These are phyloP conservation scores for Saccharomyces jurei DNA, from an alignment of 805 yeast genomes.

Conservation along the genomic window DNA sequence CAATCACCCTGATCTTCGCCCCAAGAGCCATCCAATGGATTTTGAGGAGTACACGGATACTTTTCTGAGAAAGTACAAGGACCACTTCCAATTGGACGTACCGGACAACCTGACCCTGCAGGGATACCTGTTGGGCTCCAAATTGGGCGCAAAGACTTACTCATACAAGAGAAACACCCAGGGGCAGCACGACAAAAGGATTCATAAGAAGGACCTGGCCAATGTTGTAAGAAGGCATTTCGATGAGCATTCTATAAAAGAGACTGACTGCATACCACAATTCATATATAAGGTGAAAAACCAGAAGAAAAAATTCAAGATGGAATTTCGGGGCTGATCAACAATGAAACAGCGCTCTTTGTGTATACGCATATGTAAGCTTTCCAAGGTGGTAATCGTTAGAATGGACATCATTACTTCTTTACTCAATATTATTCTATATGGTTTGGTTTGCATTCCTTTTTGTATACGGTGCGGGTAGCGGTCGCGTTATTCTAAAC, in stretches of 20 bases:
- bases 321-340: constrained; percentile 27
- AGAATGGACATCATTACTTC: background rate
- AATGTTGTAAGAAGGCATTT: constrained; percentile 63
- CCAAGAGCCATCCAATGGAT: constrained; percentile 53
- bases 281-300: constrained; percentile 80
- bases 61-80: constrained; percentile 63
- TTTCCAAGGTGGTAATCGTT: background rate
- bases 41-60: constrained; percentile 55
- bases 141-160: constrained; percentile 64
- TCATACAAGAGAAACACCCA: constrained; percentile 22
- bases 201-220: constrained; percentile 54
- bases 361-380: background rate
- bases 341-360: background rate
- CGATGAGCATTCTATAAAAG: constrained; percentile 50
- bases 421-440: background rate
- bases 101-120: constrained; percentile 57
- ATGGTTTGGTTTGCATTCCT: background rate
- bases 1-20: constrained; percentile 59
- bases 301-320: constrained; percentile 42
- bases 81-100: constrained; percentile 45
- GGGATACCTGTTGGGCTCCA: constrained; percentile 63
- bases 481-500: background rate
- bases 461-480: background rate
- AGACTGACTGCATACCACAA: constrained; percentile 79
- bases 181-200: constrained; percentile 31